These are phyloP conservation scores for Rhodomyrtus psidioides DNA, from an alignment of 441 rosid species.

Conservation along the genomic window DNA sequence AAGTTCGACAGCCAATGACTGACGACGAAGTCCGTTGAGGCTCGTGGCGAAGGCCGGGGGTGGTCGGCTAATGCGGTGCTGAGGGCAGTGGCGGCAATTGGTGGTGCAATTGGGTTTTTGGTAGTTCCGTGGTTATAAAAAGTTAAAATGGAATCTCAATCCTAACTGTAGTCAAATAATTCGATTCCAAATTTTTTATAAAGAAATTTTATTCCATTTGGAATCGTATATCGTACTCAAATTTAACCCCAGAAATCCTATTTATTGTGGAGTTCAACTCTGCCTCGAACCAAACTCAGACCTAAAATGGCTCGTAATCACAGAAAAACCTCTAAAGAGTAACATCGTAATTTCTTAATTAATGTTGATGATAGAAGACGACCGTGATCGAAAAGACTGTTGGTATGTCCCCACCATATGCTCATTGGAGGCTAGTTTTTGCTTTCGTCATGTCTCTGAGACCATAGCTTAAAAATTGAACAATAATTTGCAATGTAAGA, in stretches of 20 bases:
- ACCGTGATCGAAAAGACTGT: not conserved
- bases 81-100: not conserved
- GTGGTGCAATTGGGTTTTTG: not conserved
- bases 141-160: not conserved
- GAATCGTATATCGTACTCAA: not conserved
- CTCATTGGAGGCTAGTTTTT: not conserved
- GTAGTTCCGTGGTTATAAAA: not conserved
- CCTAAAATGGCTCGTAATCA: not conserved
- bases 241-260: not conserved
- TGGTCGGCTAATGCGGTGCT: not conserved
- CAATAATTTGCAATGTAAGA: not conserved
- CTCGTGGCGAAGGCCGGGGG: not conserved
- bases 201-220: not conserved
- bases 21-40: not conserved
- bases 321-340: not conserved
- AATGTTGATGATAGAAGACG: not conserved
- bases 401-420: not conserved
- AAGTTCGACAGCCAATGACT: rapidly evolving
- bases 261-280: not conserved
- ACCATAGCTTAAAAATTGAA: not conserved
- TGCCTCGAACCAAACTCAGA: not conserved
- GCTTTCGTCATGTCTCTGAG: not conserved
- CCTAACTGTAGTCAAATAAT: not conserved
- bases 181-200: too few species aligned
- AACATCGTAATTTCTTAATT: not conserved